Base-by-base conservation (phyloP, 176 grass and related monocot species). In the Areca catechu region DNA sequence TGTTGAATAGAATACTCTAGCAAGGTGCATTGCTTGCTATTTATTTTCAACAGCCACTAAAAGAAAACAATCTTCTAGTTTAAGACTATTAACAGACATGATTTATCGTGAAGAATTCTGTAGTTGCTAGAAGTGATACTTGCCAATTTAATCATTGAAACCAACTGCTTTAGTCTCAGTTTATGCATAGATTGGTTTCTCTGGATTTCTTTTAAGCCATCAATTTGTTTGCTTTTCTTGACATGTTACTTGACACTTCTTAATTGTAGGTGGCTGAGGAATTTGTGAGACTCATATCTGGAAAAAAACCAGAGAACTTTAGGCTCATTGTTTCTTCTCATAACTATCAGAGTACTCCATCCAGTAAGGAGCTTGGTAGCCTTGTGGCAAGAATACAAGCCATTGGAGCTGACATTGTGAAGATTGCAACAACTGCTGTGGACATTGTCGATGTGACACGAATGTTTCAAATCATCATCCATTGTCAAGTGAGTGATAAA, bases 271-370 rank as follows among this genome's bases (percentile, higher is more conserved):
- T 80, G 63, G 86, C 84, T 16, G 84, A 85, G 24, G 81, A 77
- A 48, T 98, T 98, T 60, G 50, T 92, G 24, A 85, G 74, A 72
- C 62, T 83, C 56, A 70, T 98, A 55, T 85, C 80, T 29, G 93
- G 69, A 58, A 85, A 71, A 83, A 98, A 92, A 58, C 81, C 87
- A 60, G 77, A 92, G 54, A 98, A 69, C 4, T 85, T 89, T 67
- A 92, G 92, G 72, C 83, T 96, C 47, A 80, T 96, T 10, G 75
- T 96, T 75, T 96, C 92, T 61, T 86, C 86, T 57, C 93, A 98
- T 76, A 98, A 98, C 70, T 98, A 54, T 28, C 76, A 98, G 61
- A 83, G 49, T 15, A 98, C 93, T 53, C 93, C 93, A 48, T 92
- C 87, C 1, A 49, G 71, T 28, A 76, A 89, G 67, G 93, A 85